phyloP scores from a whole-genome alignment of 164 flowering plant species.

The Sedum album region DNA sequence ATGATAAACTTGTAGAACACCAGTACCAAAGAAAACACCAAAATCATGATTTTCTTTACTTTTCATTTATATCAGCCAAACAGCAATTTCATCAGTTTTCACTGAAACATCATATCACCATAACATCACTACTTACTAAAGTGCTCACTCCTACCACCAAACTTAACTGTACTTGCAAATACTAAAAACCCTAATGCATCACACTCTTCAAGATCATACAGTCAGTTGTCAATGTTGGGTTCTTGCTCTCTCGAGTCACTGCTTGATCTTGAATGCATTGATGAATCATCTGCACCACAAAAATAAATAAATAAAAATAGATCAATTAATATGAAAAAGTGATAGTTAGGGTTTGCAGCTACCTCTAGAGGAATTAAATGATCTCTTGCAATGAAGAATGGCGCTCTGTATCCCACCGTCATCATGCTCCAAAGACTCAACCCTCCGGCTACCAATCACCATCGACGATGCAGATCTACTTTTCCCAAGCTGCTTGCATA shows the following conservation, averaged over 20 bases:
- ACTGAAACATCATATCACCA: neutral
- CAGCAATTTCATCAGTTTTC: neutral
- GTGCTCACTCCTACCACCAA: neutral
- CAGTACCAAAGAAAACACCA: too few relatives aligned
- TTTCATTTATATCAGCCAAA: neutral
- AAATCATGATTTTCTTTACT: neutral
- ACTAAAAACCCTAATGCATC: neutral
- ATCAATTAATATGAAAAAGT: neutral
- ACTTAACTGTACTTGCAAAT: neutral
- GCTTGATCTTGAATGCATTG: neutral
- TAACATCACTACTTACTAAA: neutral
- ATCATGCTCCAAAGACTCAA: slow-evolving; percentile 31
- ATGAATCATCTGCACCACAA: neutral
- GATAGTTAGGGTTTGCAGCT: neutral
- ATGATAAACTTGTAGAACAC: neutral
- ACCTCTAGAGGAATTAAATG: slow-evolving; percentile 32
- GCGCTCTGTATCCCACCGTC: slow-evolving; percentile 54
- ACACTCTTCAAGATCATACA: neutral
- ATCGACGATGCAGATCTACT: slow-evolving; percentile 29
- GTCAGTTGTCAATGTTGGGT: neutral
- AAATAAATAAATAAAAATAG: neutral
- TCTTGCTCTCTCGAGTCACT: neutral
- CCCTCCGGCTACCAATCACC: slow-evolving; percentile 22
- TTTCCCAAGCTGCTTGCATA: slow-evolving; percentile 26
- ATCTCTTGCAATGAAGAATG: slow-evolving; percentile 45